A percentile compares a stretch with the other conserved stretches of the same genome.
phyloP scores from a whole-genome alignment of 176 grass and related monocot genomes.

The Echinochloa phyllopogon region DNA sequence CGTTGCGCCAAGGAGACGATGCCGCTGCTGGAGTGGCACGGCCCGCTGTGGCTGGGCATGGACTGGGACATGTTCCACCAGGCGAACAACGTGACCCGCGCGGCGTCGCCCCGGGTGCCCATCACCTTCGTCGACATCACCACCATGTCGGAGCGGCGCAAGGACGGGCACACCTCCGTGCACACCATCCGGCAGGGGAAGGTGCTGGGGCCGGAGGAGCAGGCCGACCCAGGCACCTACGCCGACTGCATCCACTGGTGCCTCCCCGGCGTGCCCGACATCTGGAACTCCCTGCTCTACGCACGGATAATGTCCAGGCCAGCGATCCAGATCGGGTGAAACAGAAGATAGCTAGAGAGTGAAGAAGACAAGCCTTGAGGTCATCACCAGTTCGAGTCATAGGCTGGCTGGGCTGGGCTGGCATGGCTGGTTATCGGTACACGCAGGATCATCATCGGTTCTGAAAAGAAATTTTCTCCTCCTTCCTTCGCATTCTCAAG shows the following conservation, averaged over 20 bases:
- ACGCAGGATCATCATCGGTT: not conserved
- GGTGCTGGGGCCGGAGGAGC: constrained; percentile 70
- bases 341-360: accelerated
- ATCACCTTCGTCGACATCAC: constrained; percentile 80
- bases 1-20: constrained; percentile 82
- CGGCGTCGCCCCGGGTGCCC: constrained; percentile 53
- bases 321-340: not conserved
- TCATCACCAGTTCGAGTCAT: not conserved
- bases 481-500: constrained; percentile 40
- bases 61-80: constrained; percentile 83
- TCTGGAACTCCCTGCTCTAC: constrained; percentile 84
- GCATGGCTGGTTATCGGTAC: not conserved
- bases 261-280: constrained; percentile 90
- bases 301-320: constrained; percentile 78
- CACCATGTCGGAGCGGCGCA: constrained; percentile 85
- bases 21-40: constrained; percentile 58
- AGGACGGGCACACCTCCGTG: constrained; percentile 89
- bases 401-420: no score
- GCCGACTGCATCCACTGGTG: constrained; percentile 99
- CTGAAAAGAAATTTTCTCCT: constrained; percentile 14
- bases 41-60: constrained; percentile 64
- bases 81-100: constrained; percentile 43
- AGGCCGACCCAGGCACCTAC: constrained; percentile 77
- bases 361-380: not conserved
- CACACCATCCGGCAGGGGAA: constrained; percentile 82